phyloP scores from a whole-genome alignment of 2,329 filamentous ascomycete species.

The Rhynchosporium graminicola region DNA sequence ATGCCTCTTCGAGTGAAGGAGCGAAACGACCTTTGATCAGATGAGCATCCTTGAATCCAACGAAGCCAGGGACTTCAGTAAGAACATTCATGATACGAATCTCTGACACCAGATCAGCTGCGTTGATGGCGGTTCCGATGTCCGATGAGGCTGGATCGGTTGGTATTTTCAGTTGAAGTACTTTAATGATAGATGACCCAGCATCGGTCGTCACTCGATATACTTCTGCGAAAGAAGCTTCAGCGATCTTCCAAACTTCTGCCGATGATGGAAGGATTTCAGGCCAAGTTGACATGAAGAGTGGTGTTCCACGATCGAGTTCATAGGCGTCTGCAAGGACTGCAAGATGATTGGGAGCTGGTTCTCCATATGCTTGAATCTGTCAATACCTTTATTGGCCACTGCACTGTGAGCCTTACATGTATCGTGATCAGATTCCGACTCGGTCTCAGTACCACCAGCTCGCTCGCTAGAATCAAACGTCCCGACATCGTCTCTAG shows the following conservation, averaged over 20 bases:
- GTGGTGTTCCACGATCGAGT: conserved; percentile 21
- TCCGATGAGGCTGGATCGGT: conserved; percentile 28
- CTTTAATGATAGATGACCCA: conserved; percentile 66
- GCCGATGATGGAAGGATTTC: conserved; percentile 57
- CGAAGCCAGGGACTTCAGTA: conserved; percentile 64
- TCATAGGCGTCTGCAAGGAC: conserved; percentile 31
- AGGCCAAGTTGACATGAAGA: conserved; percentile 46
- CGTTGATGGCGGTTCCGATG: conserved; percentile 29
- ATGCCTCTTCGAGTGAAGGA: conserved; percentile 48
- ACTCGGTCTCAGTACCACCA: neutral
- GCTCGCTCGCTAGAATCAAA: neutral
- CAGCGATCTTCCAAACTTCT: conserved; percentile 62
- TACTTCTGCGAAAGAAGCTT: conserved; percentile 67
- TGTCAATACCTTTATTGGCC: neutral
- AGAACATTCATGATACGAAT: conserved; percentile 64
- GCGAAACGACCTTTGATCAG: conserved; percentile 53
- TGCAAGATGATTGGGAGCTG: conserved; percentile 19
- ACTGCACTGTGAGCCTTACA: neutral
- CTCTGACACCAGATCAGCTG: conserved; percentile 58
- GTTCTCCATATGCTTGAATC: neutral
- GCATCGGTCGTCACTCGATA: conserved; percentile 61
- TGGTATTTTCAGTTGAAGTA: conserved; percentile 53
- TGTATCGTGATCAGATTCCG: neutral
- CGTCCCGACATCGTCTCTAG: neutral
- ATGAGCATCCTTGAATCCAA: conserved; percentile 65